Evolutionary conservation across 164 flowering plant species (phyloP).

Genomic region (Kingdonia uniflora): DNA sequence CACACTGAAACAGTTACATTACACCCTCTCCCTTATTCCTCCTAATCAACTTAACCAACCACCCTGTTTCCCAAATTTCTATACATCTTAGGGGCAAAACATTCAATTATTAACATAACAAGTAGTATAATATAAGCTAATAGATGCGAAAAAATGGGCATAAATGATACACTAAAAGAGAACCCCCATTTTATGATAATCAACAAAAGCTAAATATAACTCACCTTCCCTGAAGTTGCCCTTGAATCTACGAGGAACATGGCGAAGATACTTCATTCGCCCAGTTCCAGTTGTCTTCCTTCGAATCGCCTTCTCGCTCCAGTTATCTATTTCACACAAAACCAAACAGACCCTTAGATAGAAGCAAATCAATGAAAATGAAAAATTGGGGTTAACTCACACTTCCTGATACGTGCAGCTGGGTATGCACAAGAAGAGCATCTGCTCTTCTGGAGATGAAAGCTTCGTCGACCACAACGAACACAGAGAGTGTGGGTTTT

Average conservation of each 20-base stretch:
- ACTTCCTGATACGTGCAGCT: slow-evolving; percentile 61
- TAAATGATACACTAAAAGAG: too few relatives aligned
- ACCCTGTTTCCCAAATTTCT: too few relatives aligned
- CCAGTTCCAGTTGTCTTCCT: slow-evolving; percentile 34
- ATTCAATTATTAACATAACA: too few relatives aligned
- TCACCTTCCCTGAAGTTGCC: slow-evolving; percentile 29
- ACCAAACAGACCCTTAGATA: neutral
- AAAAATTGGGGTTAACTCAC: slow-evolving; percentile 19
- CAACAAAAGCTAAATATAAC: neutral
- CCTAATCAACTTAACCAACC: too few relatives aligned
- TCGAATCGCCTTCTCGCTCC: slow-evolving; percentile 27
- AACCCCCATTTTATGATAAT: too few relatives aligned
- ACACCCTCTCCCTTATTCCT: too few relatives aligned
- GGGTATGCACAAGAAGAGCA: slow-evolving; percentile 84
- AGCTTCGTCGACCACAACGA: slow-evolving; percentile 86
- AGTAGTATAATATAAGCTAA: too few relatives aligned
- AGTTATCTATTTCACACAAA: slow-evolving; percentile 17
- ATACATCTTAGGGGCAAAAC: too few relatives aligned
- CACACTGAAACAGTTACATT: too few relatives aligned
- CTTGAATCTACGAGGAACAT: slow-evolving; percentile 28
- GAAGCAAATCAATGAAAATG: neutral
- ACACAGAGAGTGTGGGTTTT: slow-evolving; percentile 94
- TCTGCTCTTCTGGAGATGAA: slow-evolving; percentile 91
- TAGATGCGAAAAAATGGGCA: too few relatives aligned
- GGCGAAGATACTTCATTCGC: slow-evolving; percentile 26